Base-by-base conservation (phyloP, 108 stramenopile species). In the Cyclotella atomus region DNA sequence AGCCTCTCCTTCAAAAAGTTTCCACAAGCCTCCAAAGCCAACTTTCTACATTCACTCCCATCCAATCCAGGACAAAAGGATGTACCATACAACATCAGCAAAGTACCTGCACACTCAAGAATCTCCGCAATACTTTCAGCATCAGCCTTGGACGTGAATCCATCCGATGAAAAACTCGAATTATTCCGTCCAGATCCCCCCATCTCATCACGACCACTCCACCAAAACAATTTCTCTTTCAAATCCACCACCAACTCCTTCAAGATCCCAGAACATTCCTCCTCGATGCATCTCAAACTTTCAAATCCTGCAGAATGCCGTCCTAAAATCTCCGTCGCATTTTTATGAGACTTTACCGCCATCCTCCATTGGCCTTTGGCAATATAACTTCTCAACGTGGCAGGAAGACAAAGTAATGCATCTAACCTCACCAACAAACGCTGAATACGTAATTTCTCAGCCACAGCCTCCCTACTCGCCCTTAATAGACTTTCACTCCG, bases 231-330 rank as follows among this genome's bases (percentile, higher is more conserved):
- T 46, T 90, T 90, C 17, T 61, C 56, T 65, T 75, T 74, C 21
- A 87, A 62, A 43, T 81, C 76, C 32, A 55, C 9, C 0, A 82
- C 57, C 72, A 95, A 57, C n/a, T 73, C 65, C 24, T 67, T 57
- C 61, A 93, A 70, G 64, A 95, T 95, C 15, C 29, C 66, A 46
- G 75, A 56, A 68, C 91, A 92, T 34, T 95, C 94, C 55, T 76
- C 65, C 62, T 95, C 90, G 75, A 95, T 95, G 15, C 71, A 85
- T 28, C 89, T 76, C 59, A 95, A 74, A 63, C 86, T 89, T 70
- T 91, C 90, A 75, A 95, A 95, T 33, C 90, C 90, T 19, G 74
- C 71, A 0, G 90, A 90, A 82, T 95, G 94, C 77, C 87, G 80
- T 24, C 78, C 81, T 20, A 95, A 72, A 41, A 95, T 93, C 25